Evolutionary conservation across 1,284 basidiomycete genomes (phyloP), one percentile per base, ranked within the genome.

Genomic region (Cutaneotrichosporon curvatum): DNA sequence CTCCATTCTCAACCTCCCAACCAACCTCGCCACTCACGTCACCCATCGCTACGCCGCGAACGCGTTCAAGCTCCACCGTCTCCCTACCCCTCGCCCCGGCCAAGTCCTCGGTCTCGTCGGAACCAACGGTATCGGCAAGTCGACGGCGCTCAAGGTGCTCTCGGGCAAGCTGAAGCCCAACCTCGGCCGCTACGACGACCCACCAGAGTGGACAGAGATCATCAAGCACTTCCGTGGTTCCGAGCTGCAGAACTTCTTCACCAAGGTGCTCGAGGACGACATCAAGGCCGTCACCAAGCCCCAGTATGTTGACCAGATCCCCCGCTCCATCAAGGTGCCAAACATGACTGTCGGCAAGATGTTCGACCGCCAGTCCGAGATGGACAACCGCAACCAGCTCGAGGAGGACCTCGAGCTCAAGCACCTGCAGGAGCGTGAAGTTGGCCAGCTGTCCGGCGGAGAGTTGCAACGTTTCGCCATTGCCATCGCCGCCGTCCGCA

Each of bases 291-390:
- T 97, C 53, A 96, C 96, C 72, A 97, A 97, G 73, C 92, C 92
- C 1, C 92, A 97, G 80, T 97, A 97, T 66, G 92, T 97, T 58
- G 92, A 97, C 69, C 91, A 96, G 70, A 96, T 97, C 63, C 92
- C 92, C 7, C 81, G 85, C 46, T 88, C 88, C 36, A 87, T 97
- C 77, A 97, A 96, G 74, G 52, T 72, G 18, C 88, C 86, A 47
- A 78, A 76, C 45, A 80, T 88, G 77, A 83, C 83, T 1, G 91
- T 96, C 28, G 76, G 78, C 10, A 78, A 88, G 65, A 94, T 96
- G 90, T 80, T 97, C 48, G 83, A 90, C 63, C 47, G 58, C 38
- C 68, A 70, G 57, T 57, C 65, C 20, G 60, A 69, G 53, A 82
- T 84, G 39, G 72, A 84, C 40, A 87, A 92, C 68, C 77, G 81